Conservation (phyloP, 345 rosid genomes). For the Populus deltoides region DNA sequence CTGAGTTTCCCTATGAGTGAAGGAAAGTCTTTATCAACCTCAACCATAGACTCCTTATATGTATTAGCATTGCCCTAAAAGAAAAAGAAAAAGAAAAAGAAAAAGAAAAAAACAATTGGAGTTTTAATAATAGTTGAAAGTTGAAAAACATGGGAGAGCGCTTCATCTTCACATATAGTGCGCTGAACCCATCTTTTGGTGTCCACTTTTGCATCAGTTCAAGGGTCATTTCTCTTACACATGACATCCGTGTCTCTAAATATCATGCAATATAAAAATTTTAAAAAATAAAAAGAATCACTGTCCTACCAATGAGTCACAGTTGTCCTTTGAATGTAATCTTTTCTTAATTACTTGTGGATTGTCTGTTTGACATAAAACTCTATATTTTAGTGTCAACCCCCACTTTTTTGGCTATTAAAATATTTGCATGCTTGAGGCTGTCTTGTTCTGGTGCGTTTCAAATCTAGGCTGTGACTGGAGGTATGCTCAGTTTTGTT, state of each 20-base stretch:
- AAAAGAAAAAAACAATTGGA: not conserved
- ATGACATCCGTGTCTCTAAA: not conserved
- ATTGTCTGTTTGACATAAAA: constrained; percentile 43
- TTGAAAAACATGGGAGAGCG: not conserved
- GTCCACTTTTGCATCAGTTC: constrained; percentile 10
- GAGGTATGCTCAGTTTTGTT: not conserved
- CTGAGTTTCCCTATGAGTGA: not conserved
- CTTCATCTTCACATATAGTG: constrained; percentile 41
- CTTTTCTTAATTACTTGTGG: not conserved
- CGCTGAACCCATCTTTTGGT: constrained; percentile 27
- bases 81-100: no score
- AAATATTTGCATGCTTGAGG: constrained; percentile 13
- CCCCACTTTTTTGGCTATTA: constrained; percentile 10
- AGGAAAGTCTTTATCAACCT: not conserved
- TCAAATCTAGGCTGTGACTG: constrained; percentile 27
- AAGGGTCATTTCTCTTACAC: constrained; percentile 3
- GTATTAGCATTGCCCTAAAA: not conserved
- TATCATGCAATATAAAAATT: not conserved
- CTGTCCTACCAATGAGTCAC: constrained; percentile 45
- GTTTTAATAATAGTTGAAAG: not conserved
- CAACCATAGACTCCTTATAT: not conserved
- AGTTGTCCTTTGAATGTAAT: constrained; percentile 14
- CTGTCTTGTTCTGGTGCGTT: constrained; percentile 21
- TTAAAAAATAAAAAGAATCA: not conserved
- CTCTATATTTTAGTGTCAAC: constrained; percentile 25